Evolutionary conservation across 345 rosid genomes (phyloP), one percentile per base, ranked within the genome.

Genomic region (Camelina laxa): DNA sequence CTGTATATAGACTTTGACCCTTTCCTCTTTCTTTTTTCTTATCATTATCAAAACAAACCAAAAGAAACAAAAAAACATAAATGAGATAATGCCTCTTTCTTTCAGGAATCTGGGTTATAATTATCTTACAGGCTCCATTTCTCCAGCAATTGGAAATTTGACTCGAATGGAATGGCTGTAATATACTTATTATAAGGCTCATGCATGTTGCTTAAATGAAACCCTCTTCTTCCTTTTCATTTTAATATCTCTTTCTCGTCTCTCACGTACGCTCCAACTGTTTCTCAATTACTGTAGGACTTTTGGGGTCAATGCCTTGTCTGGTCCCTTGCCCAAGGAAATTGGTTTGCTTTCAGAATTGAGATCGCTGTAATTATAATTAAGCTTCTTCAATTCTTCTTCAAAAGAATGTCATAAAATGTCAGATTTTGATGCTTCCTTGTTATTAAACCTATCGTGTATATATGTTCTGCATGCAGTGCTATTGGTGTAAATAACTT

Each of bases 301-400:
- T 69, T 0, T 91, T 65, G 88, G 85, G 51, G 79, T 75, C 51
- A 87, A 91, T 82, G 75, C 88, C 0, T 60, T 87, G 44, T 85
- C 86, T 9, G 97, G 92, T 51, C 87, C 88, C 69, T 69, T 91
- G 41, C 96, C 93, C 10, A 80, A 69, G 69, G 93, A 88, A 79
- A 78, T 90, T 56, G 93, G 93, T 48, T 38, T 70, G 75, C 93
- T 88, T 70, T 70, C 86, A 6, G 87, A 84, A 47, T 72, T 88
- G 60, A 57, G 45, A 51, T 36, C 9, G 16, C 47, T 90, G 96
- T 88, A 85, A 24, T 22, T 22, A 22, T 22, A 2, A 22, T 22
- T 22, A 22, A 22, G 27, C 22, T 14, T 7, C 8, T 73, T 31
- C 7, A 6, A 31, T 31, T 15, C 55, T 16, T 45, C 51, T 49